Percentiles rank a stretch among this genome's conserved stretches.
Conservation (phyloP, 202 grass and related monocot genomes). For the Brachypodium distachyon region DNA sequence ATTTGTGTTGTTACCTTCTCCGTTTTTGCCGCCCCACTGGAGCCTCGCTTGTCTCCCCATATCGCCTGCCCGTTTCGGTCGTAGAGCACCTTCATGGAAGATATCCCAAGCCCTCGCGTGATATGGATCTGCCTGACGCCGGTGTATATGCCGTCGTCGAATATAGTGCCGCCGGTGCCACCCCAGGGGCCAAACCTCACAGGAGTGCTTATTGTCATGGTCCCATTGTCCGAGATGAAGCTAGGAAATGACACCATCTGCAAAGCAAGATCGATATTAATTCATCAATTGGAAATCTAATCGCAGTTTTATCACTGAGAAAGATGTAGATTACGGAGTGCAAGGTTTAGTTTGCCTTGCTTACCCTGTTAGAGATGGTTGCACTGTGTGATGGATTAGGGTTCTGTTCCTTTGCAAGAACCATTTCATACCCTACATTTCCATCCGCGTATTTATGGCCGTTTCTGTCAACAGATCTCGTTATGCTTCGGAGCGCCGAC, state of each 20-base stretch:
- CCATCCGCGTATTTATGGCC: slow-evolving; percentile 32
- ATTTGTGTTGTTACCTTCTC: slow-evolving; percentile 52
- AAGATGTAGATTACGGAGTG: neutral
- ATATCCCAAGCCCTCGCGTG: slow-evolving; percentile 46
- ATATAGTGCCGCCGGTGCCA: slow-evolving; percentile 84
- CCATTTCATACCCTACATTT: slow-evolving; percentile 39
- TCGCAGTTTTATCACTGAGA: neutral
- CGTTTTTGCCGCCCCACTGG: slow-evolving; percentile 42
- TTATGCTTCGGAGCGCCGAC: slow-evolving; percentile 37
- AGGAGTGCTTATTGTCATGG: slow-evolving; percentile 36
- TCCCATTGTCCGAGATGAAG: slow-evolving; percentile 51
- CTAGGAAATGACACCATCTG: slow-evolving; percentile 64
- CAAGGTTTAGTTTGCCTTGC: neutral
- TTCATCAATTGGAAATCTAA: neutral
- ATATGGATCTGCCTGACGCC: slow-evolving; percentile 83
- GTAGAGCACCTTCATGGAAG: slow-evolving; percentile 75
- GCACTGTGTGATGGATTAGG: slow-evolving; percentile 12
- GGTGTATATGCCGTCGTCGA: slow-evolving; percentile 88
- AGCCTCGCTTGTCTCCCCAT: slow-evolving; percentile 79
- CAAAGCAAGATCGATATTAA: slow-evolving; percentile 21
- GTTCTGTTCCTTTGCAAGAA: slow-evolving; percentile 39
- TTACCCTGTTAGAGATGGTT: slow-evolving; percentile 36
- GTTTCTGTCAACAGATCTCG: slow-evolving; percentile 23
- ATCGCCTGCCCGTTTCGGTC: slow-evolving; percentile 84
- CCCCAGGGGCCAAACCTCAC: slow-evolving; percentile 92